Base-by-base conservation (phyloP, 179 eudicot species). In the Camellia oleifera region DNA sequence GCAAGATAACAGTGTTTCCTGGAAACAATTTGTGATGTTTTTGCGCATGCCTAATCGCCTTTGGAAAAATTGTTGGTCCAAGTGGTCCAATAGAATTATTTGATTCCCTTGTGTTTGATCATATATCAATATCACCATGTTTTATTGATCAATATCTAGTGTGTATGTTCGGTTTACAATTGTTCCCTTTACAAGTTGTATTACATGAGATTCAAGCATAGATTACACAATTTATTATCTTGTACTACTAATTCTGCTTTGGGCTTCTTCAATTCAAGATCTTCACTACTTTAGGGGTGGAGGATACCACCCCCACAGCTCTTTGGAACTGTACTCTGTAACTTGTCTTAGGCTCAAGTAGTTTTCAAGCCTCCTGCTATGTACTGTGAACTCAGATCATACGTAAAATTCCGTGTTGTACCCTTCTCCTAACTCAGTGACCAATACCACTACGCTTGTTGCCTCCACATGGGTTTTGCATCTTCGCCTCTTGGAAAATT, bases 361-460 rank as follows among this genome's bases (percentile, higher is more conserved):
- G 67, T 58, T 75, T 3, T 75, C 63, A 57, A 75, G 53, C 0
- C 78, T 54, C 78, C 78, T 44, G 53, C n/a, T 56, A n/a, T 12
- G 12, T 6, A 40, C 6, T 3, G 2, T 26, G 6, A n/a, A n/a
- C 2, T 6, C 17, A 71, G 26, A 14, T n/a, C 7, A 52, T 4
- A 13, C 4, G 48, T 26, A 17, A 6, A 8, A 52, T 4, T 3
- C 10, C 0, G 1, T 15, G 45, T 26, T 13, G 1, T 20, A 71
- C 75, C 75, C 48, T 71, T 71, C 75, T 8, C 75, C 75, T 45
- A 71, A 20, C 40, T 71, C 75, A 32, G 10, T 57, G 75, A 9
- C 75, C 75, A 71, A 71, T 8, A 48, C 75, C 75, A 71, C 75
- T 71, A n/a, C 75, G 75, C n/a, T 71, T 52, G 26, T 46, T 52